phyloP scores from a whole-genome alignment of 768 basidiomycete species.

The Sistotremastrum suecicum region DNA sequence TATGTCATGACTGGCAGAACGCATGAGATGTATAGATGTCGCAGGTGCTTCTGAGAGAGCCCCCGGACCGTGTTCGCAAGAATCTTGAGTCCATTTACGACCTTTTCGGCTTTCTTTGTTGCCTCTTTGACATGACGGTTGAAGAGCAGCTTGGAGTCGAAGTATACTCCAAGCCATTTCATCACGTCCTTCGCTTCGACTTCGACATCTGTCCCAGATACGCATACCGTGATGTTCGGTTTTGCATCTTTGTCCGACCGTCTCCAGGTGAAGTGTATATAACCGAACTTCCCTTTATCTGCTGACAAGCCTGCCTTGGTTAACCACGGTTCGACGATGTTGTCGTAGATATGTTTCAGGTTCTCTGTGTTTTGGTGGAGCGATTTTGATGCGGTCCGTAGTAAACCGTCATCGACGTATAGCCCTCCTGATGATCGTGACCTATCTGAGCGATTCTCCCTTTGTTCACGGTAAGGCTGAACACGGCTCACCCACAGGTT shows the following conservation, averaged over 20 bases:
- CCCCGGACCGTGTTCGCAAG: constrained; percentile 21
- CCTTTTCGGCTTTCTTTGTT: constrained; percentile 13
- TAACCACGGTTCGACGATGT: background rate
- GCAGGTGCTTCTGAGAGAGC: constrained; percentile 16
- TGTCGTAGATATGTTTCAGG: background rate
- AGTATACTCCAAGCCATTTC: constrained; percentile 21
- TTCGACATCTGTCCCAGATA: background rate
- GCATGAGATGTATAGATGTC: constrained; percentile 16
- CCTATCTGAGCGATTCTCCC: too few species aligned
- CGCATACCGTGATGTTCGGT: background rate
- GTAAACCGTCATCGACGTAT: constrained; percentile 7
- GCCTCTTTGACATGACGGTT: constrained; percentile 16
- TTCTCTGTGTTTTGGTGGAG: constrained; percentile 2
- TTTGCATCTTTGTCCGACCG: background rate
- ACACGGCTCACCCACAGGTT: too few species aligned
- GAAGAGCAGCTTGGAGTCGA: constrained; percentile 21
- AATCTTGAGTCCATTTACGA: constrained; percentile 16
- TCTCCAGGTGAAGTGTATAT: constrained; percentile 3
- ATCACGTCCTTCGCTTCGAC: constrained; percentile 1
- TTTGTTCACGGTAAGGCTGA: too few species aligned
- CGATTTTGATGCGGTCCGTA: constrained; percentile 2
- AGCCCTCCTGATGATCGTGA: background rate
- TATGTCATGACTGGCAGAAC: constrained; percentile 21
- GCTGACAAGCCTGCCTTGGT: background rate
- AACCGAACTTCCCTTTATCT: constrained; percentile 2